Conservation (phyloP, 1,284 basidiomycete genomes). For the Naganishia sp. region DNA sequence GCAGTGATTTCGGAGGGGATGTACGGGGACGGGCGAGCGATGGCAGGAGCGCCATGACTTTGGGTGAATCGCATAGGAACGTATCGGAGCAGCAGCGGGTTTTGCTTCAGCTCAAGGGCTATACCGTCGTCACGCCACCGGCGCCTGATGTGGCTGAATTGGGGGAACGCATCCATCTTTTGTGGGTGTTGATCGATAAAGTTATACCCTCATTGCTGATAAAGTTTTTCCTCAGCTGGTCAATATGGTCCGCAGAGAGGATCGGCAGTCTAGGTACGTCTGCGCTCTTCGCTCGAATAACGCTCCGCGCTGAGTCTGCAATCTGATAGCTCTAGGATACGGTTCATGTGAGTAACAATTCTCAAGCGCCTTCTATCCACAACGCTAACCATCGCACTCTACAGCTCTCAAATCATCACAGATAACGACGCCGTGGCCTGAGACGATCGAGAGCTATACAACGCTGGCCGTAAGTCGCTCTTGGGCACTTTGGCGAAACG, state of each 20-base stretch:
- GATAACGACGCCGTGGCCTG: conserved; percentile 50
- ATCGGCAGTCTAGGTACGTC: conserved; percentile 30
- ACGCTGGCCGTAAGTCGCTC: conserved; percentile 32
- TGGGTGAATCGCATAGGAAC: conserved; percentile 8
- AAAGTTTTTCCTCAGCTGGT: conserved; percentile 41
- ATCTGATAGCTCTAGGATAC: conserved; percentile 22
- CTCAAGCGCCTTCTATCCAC: background rate
- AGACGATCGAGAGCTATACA: conserved; percentile 40
- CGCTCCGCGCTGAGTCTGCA: background rate
- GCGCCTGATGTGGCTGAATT: conserved; percentile 39
- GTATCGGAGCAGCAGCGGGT: conserved; percentile 36
- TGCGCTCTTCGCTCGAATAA: background rate
- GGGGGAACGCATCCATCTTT: conserved; percentile 45
- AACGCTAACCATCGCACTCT: background rate
- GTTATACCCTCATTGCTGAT: background rate
- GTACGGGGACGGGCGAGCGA: background rate
- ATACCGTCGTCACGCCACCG: conserved; percentile 35
- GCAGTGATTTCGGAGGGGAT: conserved; percentile 7
- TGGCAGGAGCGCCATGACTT: background rate
- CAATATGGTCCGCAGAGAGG: conserved; percentile 39
- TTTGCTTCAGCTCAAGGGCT: conserved; percentile 38
- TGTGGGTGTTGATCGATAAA: conserved; percentile 40
- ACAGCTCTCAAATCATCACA: conserved; percentile 6
- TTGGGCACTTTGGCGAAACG: conserved; percentile 1
- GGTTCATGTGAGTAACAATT: conserved; percentile 14